Evolutionary conservation across 768 basidiomycete genomes (phyloP), one percentile per base, ranked within the genome.

Genomic region (Rhizopogon sp.): DNA sequence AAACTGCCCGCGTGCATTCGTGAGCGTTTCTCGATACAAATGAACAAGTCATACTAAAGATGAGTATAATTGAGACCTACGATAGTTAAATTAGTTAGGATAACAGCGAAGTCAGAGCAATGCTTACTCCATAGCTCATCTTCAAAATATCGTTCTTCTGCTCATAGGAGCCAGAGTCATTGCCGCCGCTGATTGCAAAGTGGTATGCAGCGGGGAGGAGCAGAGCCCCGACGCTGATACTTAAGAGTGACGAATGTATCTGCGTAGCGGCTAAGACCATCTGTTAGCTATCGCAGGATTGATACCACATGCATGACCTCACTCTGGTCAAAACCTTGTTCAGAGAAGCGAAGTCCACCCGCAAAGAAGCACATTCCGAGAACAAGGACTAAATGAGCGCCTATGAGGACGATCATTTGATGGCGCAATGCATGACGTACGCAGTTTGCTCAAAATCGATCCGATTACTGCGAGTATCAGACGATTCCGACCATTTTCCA

Each of bases 281-380:
- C 14, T 29, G 2, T 64, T 29, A 66, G 59, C 14, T 39, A 49
- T 16, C 43, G 14, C 14, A 13, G 7, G 9, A 20, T 13, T 7
- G n/a, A 20, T 14, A 37, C 20, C 6, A 28, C 54, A 5, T 1
- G 14, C 22, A 37, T 14, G 37, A 74, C 20, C 87, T 64, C 59
- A 89, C 89, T 84, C 40, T 79, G 71, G 46, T 85, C 84, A 62
- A 91, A 89, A 1, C 85, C 89, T 70, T 92, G 90, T 60, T 91
- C 86, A 17, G 85, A 87, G 64, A 82, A 92, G 60, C 80, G 80
- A 50, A 84, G 71, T 17, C 90, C 90, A 54, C 90, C 90, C 20
- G 87, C 89, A 60, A 93, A 92, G 72, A 93, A 93, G 64, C 90
- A 92, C 91, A 93, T 91, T 47, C 91, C 91, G 31, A 93, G 77